A percentile compares a stretch with the other conserved stretches of the same genome.
Evolutionary conservation across 2,329 filamentous ascomycete species (phyloP).

Genomic region (Orbilia javanica): DNA sequence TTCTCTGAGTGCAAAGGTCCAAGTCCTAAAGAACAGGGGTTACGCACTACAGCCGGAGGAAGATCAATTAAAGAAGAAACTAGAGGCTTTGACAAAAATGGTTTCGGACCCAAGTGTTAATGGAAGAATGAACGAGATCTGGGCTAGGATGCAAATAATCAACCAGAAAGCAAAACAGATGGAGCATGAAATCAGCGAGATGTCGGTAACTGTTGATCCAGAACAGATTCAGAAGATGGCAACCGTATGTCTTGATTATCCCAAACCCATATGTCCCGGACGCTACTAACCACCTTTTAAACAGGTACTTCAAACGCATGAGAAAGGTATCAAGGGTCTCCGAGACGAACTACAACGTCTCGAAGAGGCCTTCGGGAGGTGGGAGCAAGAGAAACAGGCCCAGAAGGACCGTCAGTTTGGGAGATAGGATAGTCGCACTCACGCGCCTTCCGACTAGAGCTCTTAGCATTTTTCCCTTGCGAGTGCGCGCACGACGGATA

Average conservation of each 20-base stretch:
- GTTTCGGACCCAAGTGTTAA: constrained; percentile 80
- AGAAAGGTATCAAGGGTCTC: constrained; percentile 70
- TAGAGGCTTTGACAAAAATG: constrained; percentile 76
- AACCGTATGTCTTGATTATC: constrained; percentile 62
- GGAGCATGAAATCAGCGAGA: constrained; percentile 79
- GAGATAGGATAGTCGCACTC: constrained; percentile 26
- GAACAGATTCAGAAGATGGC: constrained; percentile 82
- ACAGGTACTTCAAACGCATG: constrained; percentile 60
- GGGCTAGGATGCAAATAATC: constrained; percentile 82
- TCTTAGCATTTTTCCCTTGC: constrained; percentile 14
- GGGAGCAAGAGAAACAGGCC: constrained; percentile 66
- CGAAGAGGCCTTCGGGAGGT: constrained; percentile 70
- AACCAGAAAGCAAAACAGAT: constrained; percentile 79
- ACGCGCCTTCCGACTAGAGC: constrained; percentile 30
- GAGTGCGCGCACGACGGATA: constrained; percentile 19
- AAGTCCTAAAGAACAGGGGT: constrained; percentile 82
- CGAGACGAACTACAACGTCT: constrained; percentile 74
- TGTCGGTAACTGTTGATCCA: constrained; percentile 76
- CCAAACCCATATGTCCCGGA: constrained; percentile 60
- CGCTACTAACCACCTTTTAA: constrained; percentile 5
- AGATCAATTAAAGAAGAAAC: constrained; percentile 80
- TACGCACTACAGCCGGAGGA: constrained; percentile 84
- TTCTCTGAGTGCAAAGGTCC: constrained; percentile 80
- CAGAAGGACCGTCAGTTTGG: constrained; percentile 56
- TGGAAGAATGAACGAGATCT: constrained; percentile 84